phyloP scores from a whole-genome alignment of 2,329 filamentous ascomycete genomes.

The Diaporthe sp. region DNA sequence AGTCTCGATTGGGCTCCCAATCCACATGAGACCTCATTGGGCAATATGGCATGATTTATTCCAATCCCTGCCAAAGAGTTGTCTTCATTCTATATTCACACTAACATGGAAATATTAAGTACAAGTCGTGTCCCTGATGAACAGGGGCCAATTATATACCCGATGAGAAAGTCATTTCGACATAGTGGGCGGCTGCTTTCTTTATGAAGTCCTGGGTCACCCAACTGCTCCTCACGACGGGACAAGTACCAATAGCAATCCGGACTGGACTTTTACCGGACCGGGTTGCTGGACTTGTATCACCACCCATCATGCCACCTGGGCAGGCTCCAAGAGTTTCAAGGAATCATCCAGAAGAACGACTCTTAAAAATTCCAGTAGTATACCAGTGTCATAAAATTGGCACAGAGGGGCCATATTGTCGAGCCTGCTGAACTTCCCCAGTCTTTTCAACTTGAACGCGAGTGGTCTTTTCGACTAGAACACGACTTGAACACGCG shows the following conservation, averaged over 20 bases:
- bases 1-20: not conserved
- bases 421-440: not conserved
- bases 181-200: not conserved
- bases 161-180: not conserved
- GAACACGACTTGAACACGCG: not conserved
- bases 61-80: not conserved
- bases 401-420: slow-evolving; percentile 33
- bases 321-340: too few relatives aligned
- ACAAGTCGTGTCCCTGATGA: not conserved
- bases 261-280: too few relatives aligned
- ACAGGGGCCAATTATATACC: not conserved
- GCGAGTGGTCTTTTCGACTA: not conserved
- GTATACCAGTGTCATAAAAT: slow-evolving; percentile 42
- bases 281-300: too few relatives aligned
- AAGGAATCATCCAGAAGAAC: too few relatives aligned
- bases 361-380: too few relatives aligned
- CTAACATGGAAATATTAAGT: not conserved
- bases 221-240: not conserved
- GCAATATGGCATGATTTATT: not conserved
- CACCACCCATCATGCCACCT: too few relatives aligned
- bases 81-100: not conserved
- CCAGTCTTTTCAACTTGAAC: not conserved
- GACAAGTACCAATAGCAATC: not conserved
- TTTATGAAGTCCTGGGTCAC: not conserved
- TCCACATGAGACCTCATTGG: not conserved